Conservation (phyloP, 306 rosid genomes). For the Ormosia emarginata region DNA sequence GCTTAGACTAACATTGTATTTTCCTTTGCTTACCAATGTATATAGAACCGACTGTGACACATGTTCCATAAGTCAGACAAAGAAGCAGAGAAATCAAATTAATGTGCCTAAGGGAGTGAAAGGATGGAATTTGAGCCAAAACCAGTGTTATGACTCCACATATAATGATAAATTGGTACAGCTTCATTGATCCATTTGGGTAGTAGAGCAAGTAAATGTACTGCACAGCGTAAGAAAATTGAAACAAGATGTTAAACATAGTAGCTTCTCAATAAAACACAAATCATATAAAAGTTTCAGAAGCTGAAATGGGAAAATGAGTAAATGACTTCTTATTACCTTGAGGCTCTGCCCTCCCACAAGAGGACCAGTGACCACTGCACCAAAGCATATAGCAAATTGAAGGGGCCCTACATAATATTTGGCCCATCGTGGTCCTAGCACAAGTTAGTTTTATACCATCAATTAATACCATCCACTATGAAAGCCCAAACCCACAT, state of each 20-base stretch:
- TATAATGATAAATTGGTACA: constrained; percentile 53
- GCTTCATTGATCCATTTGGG: constrained; percentile 67
- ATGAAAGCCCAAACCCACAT: neutral
- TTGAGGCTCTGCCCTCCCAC: constrained; percentile 79
- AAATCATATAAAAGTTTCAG: neutral
- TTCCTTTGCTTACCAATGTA: constrained; percentile 46
- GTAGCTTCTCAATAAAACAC: constrained; percentile 11
- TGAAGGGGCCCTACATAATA: constrained; percentile 73
- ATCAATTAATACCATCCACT: neutral
- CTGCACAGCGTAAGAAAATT: constrained; percentile 38
- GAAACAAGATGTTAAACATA: neutral
- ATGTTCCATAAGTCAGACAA: constrained; percentile 47
- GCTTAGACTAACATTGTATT: constrained; percentile 1
- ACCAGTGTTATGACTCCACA: constrained; percentile 47
- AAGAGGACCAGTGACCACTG: constrained; percentile 58
- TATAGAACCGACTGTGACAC: constrained; percentile 52
- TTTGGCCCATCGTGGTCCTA: constrained; percentile 81
- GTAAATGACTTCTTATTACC: constrained; percentile 17
- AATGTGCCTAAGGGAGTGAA: constrained; percentile 77
- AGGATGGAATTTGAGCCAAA: constrained; percentile 85
- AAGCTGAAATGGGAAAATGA: neutral
- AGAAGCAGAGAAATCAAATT: constrained; percentile 63
- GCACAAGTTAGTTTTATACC: neutral
- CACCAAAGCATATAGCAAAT: constrained; percentile 60
- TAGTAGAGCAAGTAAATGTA: constrained; percentile 60